Conservation (phyloP, 2,329 filamentous ascomycete genomes). For the Exserohilum rostratum region DNA sequence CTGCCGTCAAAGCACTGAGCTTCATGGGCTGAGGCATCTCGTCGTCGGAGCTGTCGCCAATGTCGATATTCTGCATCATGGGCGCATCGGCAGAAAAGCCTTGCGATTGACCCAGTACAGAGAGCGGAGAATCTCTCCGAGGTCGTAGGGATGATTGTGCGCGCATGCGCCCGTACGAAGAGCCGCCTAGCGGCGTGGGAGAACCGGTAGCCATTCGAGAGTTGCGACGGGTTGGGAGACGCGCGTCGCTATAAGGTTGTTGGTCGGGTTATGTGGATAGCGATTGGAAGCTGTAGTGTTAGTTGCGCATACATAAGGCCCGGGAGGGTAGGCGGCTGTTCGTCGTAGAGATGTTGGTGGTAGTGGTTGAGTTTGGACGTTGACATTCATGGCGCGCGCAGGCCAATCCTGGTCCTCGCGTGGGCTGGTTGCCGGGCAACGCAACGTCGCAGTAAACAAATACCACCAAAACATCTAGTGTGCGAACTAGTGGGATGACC, state of each 20-base stretch:
- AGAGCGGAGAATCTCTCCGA: constrained; percentile 55
- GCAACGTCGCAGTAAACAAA: constrained; percentile 19
- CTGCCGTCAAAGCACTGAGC: constrained; percentile 90
- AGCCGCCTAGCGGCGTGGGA: constrained; percentile 46
- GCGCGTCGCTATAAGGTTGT: constrained; percentile 30
- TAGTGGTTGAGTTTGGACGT: constrained; percentile 26
- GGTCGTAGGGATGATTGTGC: constrained; percentile 43
- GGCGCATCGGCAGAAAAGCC: constrained; percentile 54
- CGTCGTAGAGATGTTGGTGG: constrained; percentile 44
- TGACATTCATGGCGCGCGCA: constrained; percentile 29
- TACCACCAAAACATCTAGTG: background rate
- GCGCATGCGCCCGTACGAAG: constrained; percentile 48
- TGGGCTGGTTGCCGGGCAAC: constrained; percentile 36
- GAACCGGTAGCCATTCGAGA: constrained; percentile 47
- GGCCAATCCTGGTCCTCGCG: constrained; percentile 31
- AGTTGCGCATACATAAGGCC: constrained; percentile 49
- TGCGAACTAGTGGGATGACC: background rate
- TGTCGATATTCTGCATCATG: constrained; percentile 56
- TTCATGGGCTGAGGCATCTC: constrained; percentile 87
- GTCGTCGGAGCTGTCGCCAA: constrained; percentile 91
- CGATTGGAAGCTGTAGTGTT: constrained; percentile 48
- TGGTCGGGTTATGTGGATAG: constrained; percentile 38
- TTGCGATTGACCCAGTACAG: constrained; percentile 51
- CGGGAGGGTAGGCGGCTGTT: constrained; percentile 37
- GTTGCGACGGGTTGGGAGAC: constrained; percentile 19